Conservation (phyloP, 2,329 filamentous ascomycete genomes). For the Aschersonia sp. region DNA sequence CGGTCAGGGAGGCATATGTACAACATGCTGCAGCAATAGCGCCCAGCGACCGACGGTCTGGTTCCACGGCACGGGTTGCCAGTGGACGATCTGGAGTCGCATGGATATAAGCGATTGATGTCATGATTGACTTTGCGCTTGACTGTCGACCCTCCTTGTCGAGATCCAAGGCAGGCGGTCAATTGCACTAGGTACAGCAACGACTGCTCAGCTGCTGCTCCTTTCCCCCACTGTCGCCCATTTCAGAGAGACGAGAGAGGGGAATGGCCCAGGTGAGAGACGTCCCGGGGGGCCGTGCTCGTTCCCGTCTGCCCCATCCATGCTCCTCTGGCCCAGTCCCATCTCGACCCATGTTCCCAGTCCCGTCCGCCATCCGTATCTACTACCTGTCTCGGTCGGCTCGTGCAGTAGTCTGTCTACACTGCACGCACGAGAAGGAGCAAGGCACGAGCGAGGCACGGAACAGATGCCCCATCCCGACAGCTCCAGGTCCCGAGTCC, state of each 20-base stretch:
- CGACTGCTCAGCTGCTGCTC: not conserved
- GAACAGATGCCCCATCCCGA: not conserved
- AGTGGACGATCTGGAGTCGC: too few species aligned
- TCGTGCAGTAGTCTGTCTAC: not conserved
- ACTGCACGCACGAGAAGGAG: not conserved
- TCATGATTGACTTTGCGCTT: not conserved
- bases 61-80: too few species aligned
- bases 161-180: not conserved
- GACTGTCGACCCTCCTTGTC: not conserved
- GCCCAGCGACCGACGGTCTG: too few species aligned
- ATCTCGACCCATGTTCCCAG: not conserved
- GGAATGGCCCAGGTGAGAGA: not conserved
- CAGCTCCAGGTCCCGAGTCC: not conserved
- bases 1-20: too few species aligned
- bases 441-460: not conserved
- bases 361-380: not conserved
- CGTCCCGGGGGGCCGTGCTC: not conserved
- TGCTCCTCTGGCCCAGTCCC: not conserved
- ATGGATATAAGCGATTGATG: not conserved
- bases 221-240: not conserved
- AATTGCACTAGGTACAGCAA: too few species aligned
- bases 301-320: conserved; percentile 1
- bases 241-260: not conserved
- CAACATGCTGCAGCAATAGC: too few species aligned
- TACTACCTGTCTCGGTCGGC: not conserved